A percentile compares a stretch with the other conserved stretches of the same genome.
Evolutionary conservation across 441 rosid species (phyloP).

Genomic region (Aleurites moluccanus): DNA sequence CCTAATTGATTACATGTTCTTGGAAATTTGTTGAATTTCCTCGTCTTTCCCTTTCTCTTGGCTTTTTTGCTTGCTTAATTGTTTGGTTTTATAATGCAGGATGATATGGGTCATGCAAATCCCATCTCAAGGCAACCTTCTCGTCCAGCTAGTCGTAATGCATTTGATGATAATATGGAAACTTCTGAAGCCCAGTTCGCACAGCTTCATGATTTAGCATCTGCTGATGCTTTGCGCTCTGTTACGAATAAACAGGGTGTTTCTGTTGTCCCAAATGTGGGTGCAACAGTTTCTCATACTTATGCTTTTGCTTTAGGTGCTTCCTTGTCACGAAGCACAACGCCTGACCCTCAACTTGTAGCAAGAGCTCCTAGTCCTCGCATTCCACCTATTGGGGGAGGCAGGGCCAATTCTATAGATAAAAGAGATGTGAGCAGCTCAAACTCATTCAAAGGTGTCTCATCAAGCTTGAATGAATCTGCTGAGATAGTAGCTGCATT

Average conservation of each 20-base stretch:
- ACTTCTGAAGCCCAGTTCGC: constrained; percentile 44
- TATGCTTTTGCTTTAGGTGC: constrained; percentile 66
- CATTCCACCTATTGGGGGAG: constrained; percentile 58
- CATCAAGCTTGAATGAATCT: constrained; percentile 41
- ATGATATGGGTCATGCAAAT: constrained; percentile 43
- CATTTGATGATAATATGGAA: constrained; percentile 48
- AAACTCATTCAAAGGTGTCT: constrained; percentile 42
- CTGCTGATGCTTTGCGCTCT: constrained; percentile 38
- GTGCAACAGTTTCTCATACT: constrained; percentile 48
- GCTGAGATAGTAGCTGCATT: constrained; percentile 54
- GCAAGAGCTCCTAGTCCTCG: constrained; percentile 64
- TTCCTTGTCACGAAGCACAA: constrained; percentile 60
- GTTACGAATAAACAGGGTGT: constrained; percentile 35
- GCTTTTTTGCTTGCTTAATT: constrained; percentile 15
- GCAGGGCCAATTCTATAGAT: constrained; percentile 49
- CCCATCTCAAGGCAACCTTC: constrained; percentile 52
- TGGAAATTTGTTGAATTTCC: background rate
- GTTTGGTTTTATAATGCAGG: constrained; percentile 45
- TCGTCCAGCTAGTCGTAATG: constrained; percentile 59
- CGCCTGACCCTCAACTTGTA: constrained; percentile 63
- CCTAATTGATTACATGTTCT: background rate
- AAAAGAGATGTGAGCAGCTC: constrained; percentile 41
- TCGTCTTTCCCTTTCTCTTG: constrained; percentile 2
- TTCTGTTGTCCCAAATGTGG: constrained; percentile 30
- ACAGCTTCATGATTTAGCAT: constrained; percentile 43